Percentiles rank a stretch among this genome's conserved stretches.
Conservation (phyloP, 306 rosid species). For the Quercus mongolica region DNA sequence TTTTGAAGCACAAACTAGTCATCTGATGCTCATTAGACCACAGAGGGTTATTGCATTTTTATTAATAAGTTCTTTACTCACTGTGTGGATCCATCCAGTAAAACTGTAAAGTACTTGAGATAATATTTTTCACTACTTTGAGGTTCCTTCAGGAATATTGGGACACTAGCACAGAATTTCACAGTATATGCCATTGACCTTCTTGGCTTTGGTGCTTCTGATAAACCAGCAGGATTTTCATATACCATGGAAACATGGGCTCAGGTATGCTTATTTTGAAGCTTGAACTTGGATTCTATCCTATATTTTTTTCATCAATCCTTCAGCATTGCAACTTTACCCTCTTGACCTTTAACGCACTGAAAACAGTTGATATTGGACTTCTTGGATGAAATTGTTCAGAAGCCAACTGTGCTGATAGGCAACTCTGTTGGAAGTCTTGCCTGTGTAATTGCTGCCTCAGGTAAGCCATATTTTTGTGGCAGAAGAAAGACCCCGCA, state of each 20-base stretch:
- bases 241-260: slow-evolving; percentile 97
- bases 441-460: slow-evolving; percentile 87
- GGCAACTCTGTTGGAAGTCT: slow-evolving; percentile 98
- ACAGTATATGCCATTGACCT: slow-evolving; percentile 93
- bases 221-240: slow-evolving; percentile 69
- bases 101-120: neutral
- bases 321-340: slow-evolving; percentile 5
- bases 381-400: slow-evolving; percentile 71
- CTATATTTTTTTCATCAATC: neutral
- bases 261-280: slow-evolving; percentile 41
- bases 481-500: neutral
- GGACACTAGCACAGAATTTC: slow-evolving; percentile 46
- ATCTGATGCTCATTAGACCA: too few species aligned
- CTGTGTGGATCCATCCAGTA: neutral
- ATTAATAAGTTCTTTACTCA: neutral
- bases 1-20: too few species aligned
- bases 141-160: slow-evolving; percentile 58
- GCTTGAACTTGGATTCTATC: neutral
- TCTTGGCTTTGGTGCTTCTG: slow-evolving; percentile 93
- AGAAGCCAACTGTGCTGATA: slow-evolving; percentile 75
- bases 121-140: neutral
- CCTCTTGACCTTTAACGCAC: neutral
- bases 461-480: slow-evolving; percentile 47
- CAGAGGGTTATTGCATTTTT: neutral
- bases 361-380: slow-evolving; percentile 72